Percentiles rank a stretch among this genome's conserved stretches.
These are phyloP conservation scores for Trichoderma brevicompactum DNA, from an alignment of 2,329 filamentous ascomycete genomes.

Conservation along the genomic window DNA sequence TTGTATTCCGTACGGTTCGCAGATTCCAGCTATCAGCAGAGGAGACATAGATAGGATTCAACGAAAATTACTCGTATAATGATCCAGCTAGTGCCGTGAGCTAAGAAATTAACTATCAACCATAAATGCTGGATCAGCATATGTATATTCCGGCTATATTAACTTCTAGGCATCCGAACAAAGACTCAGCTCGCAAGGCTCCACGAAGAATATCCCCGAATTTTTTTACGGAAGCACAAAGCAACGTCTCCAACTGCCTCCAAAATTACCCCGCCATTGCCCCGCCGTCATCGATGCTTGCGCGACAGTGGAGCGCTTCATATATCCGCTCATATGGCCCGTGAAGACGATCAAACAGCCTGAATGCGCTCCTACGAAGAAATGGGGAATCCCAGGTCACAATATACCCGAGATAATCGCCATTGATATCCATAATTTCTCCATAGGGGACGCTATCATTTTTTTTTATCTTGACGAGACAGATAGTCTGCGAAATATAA, in stretches of 20 bases:
- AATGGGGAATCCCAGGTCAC: slow-evolving; percentile 1
- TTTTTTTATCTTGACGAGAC: not conserved
- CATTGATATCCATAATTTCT: slow-evolving; percentile 8
- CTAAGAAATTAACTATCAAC: no score
- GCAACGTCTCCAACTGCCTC: slow-evolving; percentile 7
- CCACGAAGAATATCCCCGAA: not conserved
- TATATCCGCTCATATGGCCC: slow-evolving; percentile 19
- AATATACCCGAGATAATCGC: slow-evolving; percentile 24
- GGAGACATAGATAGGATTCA: no score
- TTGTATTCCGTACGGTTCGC: no score
- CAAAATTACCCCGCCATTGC: slow-evolving; percentile 27
- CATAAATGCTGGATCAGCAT: no score
- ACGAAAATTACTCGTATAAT: no score
- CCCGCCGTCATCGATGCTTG: slow-evolving; percentile 21
- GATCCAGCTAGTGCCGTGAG: no score
- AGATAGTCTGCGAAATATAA: slow-evolving; percentile 3
- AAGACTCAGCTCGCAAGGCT: not conserved
- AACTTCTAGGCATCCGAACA: slow-evolving; percentile 1
- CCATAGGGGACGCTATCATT: slow-evolving; percentile 5
- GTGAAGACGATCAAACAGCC: slow-evolving; percentile 16
- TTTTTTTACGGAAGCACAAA: no score
- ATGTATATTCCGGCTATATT: not conserved
- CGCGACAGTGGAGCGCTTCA: slow-evolving; percentile 1
- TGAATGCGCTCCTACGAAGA: slow-evolving; percentile 8
- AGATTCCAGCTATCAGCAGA: no score